phyloP scores from a whole-genome alignment of 2,329 filamentous ascomycete species.

The Lachnellula hyalina region DNA sequence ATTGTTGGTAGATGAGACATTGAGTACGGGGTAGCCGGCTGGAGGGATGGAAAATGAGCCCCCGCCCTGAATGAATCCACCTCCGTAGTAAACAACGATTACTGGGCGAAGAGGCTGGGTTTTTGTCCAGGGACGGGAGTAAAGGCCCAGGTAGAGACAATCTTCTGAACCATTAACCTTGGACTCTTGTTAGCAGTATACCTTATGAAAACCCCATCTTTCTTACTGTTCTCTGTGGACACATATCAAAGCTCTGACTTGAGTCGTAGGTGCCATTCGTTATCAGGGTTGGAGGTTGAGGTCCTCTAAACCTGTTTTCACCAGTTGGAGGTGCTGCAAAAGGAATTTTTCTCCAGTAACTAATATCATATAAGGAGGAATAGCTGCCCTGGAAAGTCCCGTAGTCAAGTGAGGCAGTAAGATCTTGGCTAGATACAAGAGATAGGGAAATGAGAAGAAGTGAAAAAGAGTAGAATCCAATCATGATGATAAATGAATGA shows the following conservation, averaged over 20 bases:
- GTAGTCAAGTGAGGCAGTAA: constrained; percentile 41
- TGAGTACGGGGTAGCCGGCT: constrained; percentile 51
- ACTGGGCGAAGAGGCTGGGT: constrained; percentile 47
- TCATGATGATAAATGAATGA: not conserved
- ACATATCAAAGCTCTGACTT: constrained; percentile 50
- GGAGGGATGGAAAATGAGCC: constrained; percentile 52
- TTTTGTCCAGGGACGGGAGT: constrained; percentile 49
- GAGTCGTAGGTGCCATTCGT: constrained; percentile 49
- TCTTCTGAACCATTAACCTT: constrained; percentile 51
- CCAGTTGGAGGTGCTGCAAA: constrained; percentile 55
- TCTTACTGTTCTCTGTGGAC: constrained; percentile 48
- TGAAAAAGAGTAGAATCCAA: not conserved
- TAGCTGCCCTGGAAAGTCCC: constrained; percentile 49
- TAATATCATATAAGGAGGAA: constrained; percentile 48
- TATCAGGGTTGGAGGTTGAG: constrained; percentile 48
- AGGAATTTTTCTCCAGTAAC: constrained; percentile 56
- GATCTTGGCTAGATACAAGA: constrained; percentile 20
- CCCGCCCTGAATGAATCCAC: constrained; percentile 54
- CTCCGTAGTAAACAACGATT: constrained; percentile 56
- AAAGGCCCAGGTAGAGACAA: constrained; percentile 56
- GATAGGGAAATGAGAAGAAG: not conserved
- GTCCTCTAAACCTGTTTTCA: constrained; percentile 53
- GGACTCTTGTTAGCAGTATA: not conserved
- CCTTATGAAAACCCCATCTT: not conserved
- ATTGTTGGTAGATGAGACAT: constrained; percentile 42